Evolutionary conservation across 441 rosid genomes (phyloP), one percentile per base, ranked within the genome.

Genomic region (Erodium texanum): DNA sequence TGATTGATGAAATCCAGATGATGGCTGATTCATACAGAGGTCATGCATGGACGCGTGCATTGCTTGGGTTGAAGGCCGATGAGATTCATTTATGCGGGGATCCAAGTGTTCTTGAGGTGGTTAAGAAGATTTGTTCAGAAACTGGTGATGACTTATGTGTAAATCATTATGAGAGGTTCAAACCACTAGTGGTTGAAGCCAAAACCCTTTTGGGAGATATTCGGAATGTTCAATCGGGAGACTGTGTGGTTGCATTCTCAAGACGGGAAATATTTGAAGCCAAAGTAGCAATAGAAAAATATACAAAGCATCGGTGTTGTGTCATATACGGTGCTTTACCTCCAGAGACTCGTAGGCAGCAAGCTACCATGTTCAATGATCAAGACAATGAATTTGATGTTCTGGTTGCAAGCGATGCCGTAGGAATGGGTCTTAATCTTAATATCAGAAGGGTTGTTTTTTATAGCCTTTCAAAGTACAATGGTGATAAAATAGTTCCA

Each of bases 71-170:
- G 77, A 90, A 79, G 84, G 96, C 96, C 0, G 98, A 93, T 69
- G 98, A 93, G 80, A 86, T 93, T 82, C 98, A 93, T 85, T 71
- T 93, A 24, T 90, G 98, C 52, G 98, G 98, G 59, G 96, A 93
- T 81, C 97, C 96, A 7, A 93, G 96, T 80, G 98, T 93, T 75
- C 78, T 93, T 63, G 70, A 82, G 27, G 78, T 90, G 76, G 92
- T 90, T 48, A 82, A 91, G 73, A 84, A 86, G 75, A 89, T 93
- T 52, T 93, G 96, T 81, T 80, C 78, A 15, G 92, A 93, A 16
- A 93, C 92, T 38, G 97, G 98, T 65, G 97, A 93, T 69, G 95
- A 90, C 78, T 77, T 93, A 81, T 64, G 74, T 14, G 97, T 89
- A 77, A 84, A 86, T 61, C 97, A 90, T 74, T 93, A 90, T 64